Base-by-base conservation (phyloP, 805 yeast species). In the Saturnispora quitensis region DNA sequence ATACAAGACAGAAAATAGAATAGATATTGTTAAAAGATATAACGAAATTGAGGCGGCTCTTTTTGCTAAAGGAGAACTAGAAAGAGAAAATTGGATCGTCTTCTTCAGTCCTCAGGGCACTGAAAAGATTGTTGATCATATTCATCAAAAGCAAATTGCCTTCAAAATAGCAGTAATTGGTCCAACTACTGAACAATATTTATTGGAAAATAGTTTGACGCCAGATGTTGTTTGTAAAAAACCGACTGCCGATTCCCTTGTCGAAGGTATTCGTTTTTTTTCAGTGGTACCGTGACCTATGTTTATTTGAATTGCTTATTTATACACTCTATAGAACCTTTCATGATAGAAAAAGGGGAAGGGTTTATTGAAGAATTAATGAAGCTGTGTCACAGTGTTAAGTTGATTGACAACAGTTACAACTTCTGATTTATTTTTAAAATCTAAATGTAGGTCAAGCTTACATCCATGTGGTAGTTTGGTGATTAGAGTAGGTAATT, bases 101-200 rank as follows among this genome's bases (percentile, higher is more conserved):
- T 84, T 91, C 54, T 91, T 90, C 67, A 87, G 97, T 56, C 95
- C 97, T 0, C 95, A 93, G 59, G 96, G 96, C 0, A 84, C 95
- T 0, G 77, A 75, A 28, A 71, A 66, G 1, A 82, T 89, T 12
- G 77, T 86, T 4, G 66, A 74, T 9, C 73, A 73, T 54, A 54
- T 66, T 20, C 53, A 50, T 31, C 42, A 50, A 2, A 18, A 49
- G 4, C 45, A 27, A 5, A 27, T 52, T 3, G 52, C 57, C 1
- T 65, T 72, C 43, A 74, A 72, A 46, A 68, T 89, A 15, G 97
- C 95, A 0, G 81, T 90, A 3, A 91, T 91, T 53, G 98, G 98
- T 0, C 97, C 97, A 2, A 91, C 97, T 0, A 91, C 98, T 10
- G 80, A 84, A 51, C 73, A 70, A 40, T 89, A 77, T 60, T 67